These are phyloP conservation scores for Simplicillium aogashimaense DNA, from an alignment of 2,329 filamentous ascomycete genomes.

Conservation along the genomic window DNA sequence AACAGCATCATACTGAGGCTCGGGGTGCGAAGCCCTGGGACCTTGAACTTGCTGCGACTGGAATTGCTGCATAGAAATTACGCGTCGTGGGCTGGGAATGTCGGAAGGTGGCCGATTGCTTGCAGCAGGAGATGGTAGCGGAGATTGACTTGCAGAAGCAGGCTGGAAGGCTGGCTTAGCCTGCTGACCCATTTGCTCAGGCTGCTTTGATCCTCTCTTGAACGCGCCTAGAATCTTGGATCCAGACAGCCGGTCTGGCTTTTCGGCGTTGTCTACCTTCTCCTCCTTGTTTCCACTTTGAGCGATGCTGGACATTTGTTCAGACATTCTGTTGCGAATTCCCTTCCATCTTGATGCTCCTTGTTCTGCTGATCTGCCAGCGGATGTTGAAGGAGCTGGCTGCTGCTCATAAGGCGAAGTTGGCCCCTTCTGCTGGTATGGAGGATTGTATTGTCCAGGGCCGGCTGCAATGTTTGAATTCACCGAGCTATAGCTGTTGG, in stretches of 20 bases:
- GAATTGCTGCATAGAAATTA: neutral
- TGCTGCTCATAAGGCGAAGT: no score
- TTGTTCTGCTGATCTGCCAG: neutral
- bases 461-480: no score
- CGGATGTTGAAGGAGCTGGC: no score
- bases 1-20: constrained; percentile 7
- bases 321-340: neutral
- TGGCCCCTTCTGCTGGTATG: no score
- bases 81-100: no score
- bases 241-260: neutral
- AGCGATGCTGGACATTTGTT: neutral
- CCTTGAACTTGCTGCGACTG: neutral
- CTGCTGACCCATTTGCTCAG: neutral
- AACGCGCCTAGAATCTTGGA: neutral
- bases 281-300: neutral
- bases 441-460: no score
- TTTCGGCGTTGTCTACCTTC: neutral
- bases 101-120: no score
- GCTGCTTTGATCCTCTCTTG: neutral
- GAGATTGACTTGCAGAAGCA: no score
- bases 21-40: neutral
- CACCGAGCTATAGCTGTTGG: no score
- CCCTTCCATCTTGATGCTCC: neutral
- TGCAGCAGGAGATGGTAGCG: no score
- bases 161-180: no score